phyloP scores from a whole-genome alignment of 2,329 filamentous ascomycete genomes.

The Aspergillus viridinutans region DNA sequence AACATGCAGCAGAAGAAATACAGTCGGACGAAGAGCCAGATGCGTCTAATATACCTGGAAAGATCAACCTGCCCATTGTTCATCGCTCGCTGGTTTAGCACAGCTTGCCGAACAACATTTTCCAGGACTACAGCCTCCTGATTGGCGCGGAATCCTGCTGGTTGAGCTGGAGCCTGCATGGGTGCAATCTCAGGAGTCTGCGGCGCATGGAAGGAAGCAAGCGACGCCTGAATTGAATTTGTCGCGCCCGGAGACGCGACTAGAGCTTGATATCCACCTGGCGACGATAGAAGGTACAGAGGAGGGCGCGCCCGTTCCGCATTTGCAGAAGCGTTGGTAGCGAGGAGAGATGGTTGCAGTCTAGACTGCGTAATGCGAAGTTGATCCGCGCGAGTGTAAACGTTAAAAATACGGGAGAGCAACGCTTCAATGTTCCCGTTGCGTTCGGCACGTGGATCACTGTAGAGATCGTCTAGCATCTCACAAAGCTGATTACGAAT shows the following conservation, averaged over 20 bases:
- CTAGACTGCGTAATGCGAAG: conserved; percentile 23
- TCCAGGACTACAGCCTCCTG: conserved; percentile 21
- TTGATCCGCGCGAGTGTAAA: conserved; percentile 29
- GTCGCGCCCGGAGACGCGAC: conserved; percentile 37
- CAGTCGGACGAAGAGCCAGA: conserved; percentile 57
- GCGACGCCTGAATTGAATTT: conserved; percentile 13
- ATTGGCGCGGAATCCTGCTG: conserved; percentile 8
- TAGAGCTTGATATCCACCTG: conserved; percentile 43
- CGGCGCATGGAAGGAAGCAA: conserved; percentile 11
- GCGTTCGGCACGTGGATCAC: conserved; percentile 19
- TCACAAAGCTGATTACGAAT: conserved; percentile 29
- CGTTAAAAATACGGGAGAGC: conserved; percentile 26
- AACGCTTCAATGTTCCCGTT: conserved; percentile 24
- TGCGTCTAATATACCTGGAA: conserved; percentile 39
- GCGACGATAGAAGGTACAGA: conserved; percentile 44
- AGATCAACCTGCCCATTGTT: conserved; percentile 32
- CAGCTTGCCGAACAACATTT: conserved; percentile 31
- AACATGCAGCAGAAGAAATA: conserved; percentile 58
- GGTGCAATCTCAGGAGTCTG: conserved; percentile 6
- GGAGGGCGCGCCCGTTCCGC: conserved; percentile 7
- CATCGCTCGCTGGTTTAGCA: conserved; percentile 24
- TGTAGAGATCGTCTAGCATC: conserved; percentile 30
- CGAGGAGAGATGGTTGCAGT: conserved; percentile 3
- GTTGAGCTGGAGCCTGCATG: conserved; percentile 1
- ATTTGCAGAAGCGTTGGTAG: neutral